These are phyloP conservation scores for Metschnikowia amazonensis DNA, from an alignment of 805 yeast genomes.

Conservation along the genomic window DNA sequence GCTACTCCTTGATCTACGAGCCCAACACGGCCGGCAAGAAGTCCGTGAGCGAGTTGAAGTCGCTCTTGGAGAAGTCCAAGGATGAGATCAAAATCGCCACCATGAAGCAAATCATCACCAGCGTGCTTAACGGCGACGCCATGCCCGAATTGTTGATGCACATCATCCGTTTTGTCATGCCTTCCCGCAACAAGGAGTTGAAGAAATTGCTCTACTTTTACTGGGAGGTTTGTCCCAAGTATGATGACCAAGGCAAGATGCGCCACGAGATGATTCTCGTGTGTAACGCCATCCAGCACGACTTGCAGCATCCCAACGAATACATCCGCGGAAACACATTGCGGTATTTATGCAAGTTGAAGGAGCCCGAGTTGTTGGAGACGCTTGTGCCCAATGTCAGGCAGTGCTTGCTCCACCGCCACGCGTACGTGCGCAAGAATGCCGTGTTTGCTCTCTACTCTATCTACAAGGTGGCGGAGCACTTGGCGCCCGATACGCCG, in stretches of 20 bases:
- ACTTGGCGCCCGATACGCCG: conserved; percentile 93
- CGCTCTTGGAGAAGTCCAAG: conserved; percentile 78
- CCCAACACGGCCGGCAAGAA: conserved; percentile 62
- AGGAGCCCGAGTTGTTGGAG: conserved; percentile 90
- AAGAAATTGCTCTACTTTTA: conserved; percentile 90
- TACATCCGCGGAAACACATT: conserved; percentile 93
- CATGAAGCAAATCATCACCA: conserved; percentile 81
- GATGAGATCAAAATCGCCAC: conserved; percentile 86
- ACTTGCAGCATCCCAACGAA: conserved; percentile 96
- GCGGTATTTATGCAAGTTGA: conserved; percentile 84
- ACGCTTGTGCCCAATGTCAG: conserved; percentile 92
- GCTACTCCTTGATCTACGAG: conserved; percentile 80
- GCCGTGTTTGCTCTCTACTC: conserved; percentile 89
- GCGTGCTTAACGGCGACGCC: conserved; percentile 89
- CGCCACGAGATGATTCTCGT: conserved; percentile 98
- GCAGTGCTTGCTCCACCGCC: conserved; percentile 90
- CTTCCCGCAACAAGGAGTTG: conserved; percentile 83
- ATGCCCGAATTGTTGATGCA: conserved; percentile 94
- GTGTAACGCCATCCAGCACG: conserved; percentile 96
- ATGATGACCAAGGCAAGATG: conserved; percentile 82
- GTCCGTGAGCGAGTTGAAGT: conserved; percentile 68
- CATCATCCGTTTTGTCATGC: conserved; percentile 95
- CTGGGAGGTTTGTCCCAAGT: conserved; percentile 97
- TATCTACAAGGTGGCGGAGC: conserved; percentile 77
- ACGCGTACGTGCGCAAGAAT: conserved; percentile 95